Evolutionary conservation across 805 yeast species (phyloP), one percentile per base, ranked within the genome.

Genomic region (Candida montana): DNA sequence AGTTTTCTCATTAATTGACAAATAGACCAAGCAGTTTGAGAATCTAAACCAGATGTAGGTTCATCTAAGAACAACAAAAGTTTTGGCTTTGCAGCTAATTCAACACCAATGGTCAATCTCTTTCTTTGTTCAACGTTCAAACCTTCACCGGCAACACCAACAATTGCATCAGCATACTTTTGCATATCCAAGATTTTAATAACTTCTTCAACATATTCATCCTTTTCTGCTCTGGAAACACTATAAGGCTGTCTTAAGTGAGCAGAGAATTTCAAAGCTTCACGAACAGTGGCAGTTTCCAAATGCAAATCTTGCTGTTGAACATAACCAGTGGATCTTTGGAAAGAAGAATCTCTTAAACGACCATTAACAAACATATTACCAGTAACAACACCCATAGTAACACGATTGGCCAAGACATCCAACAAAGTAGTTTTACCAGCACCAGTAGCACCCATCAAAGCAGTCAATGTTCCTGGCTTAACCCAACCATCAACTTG

Each of bases 401-500:
- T 78, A 39, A 80, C 75, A 61, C 89, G 74, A 53, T 79, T 81
- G 30, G 87, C 82, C 53, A 83, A 68, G 54, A 81, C 79, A 65
- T 82, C 83, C 52, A 82, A 67, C 45, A 82, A 65, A 7, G 89
- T 82, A 16, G 90, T 83, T 57, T 82, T 82, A 70, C 90, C 90
- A 45, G 90, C 89, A 65, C 89, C 89, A 31, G 88, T 79, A 15
- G 82, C 80, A 52, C 88, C 86, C 83, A 79, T 78, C 39, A 79
- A 62, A 5, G 93, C 93, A 39, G 91, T 84, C 56, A 84, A 65
- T 35, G 88, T 82, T 49, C 90, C 90, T 9, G 90, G 90, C 56
- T 81, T 81, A 33, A 83, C 89, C 84, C 86, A 83, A 37, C 91
- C 93, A 57, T 81, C 86, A 42, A 84, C 85, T 46, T 75, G 72